phyloP scores from a whole-genome alignment of 345 rosid species.

The Euphorbia lathyris region DNA sequence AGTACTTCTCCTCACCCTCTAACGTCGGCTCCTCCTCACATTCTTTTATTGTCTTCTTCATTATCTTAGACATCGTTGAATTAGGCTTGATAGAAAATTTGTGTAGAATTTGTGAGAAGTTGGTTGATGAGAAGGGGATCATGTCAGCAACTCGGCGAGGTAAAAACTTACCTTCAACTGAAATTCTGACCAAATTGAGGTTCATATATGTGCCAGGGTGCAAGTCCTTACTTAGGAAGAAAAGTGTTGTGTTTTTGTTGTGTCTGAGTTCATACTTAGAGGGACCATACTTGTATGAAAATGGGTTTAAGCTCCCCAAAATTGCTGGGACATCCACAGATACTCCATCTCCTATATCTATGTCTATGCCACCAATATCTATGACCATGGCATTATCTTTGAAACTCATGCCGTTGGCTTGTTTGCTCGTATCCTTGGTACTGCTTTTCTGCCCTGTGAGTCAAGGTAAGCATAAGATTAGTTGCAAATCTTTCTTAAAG shows the following conservation, averaged over 20 bases:
- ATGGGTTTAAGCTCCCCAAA: neutral
- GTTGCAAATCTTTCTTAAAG: neutral
- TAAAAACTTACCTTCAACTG: slow-evolving; percentile 6
- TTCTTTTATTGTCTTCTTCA: slow-evolving; percentile 9
- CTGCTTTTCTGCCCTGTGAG: slow-evolving; percentile 1
- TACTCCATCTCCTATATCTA: slow-evolving; percentile 8
- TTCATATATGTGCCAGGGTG: slow-evolving; percentile 3
- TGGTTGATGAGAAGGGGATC: slow-evolving; percentile 16
- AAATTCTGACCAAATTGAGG: slow-evolving; percentile 4
- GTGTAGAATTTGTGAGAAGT: slow-evolving; percentile 10
- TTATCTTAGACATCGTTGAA: slow-evolving; percentile 11
- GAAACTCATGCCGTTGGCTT: neutral
- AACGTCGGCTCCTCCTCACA: slow-evolving; percentile 11
- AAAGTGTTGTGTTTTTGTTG: neutral
- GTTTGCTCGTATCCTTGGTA: neutral
- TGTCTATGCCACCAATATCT: neutral
- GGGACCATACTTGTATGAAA: neutral
- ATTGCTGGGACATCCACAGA: slow-evolving; percentile 6
- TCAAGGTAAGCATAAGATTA: neutral
- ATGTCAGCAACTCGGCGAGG: slow-evolving; percentile 6
- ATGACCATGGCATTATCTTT: neutral
- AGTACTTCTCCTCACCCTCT: slow-evolving; percentile 15
- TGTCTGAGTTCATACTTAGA: neutral
- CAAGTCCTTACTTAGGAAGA: slow-evolving; percentile 14
- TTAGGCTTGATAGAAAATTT: neutral